phyloP scores from a whole-genome alignment of 257 asterid species.

The Primulina tabacum region DNA sequence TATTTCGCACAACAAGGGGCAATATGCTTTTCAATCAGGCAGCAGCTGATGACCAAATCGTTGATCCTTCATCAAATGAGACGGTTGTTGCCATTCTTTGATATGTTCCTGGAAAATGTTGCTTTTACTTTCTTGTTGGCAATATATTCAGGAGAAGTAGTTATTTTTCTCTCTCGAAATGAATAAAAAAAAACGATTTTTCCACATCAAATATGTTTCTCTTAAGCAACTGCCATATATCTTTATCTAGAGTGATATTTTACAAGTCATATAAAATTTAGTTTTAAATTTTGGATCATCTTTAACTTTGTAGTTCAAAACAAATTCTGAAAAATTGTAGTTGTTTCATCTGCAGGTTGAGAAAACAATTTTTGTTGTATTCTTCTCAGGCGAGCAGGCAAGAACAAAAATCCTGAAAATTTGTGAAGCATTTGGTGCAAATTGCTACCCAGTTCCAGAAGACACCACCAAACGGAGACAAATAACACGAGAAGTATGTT shows the following conservation, averaged over 20 bases:
- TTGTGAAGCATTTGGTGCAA: constrained; percentile 97
- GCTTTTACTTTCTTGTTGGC: constrained; percentile 12
- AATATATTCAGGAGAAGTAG: constrained; percentile 8
- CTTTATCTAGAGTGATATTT: not conserved
- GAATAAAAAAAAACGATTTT: not conserved
- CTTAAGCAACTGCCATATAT: not conserved
- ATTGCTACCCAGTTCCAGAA: constrained; percentile 96
- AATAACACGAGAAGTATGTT: constrained; percentile 77
- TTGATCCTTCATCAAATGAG: constrained; percentile 85
- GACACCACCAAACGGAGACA: constrained; percentile 76
- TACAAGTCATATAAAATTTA: not conserved
- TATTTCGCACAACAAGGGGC: constrained; percentile 98
- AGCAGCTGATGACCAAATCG: constrained; percentile 64
- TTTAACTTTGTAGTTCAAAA: constrained; percentile 19
- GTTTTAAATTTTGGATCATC: constrained; percentile 6
- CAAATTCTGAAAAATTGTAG: constrained; percentile 15
- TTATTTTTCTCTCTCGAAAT: not conserved
- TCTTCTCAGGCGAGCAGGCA: constrained; percentile 99
- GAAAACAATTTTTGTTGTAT: constrained; percentile 85
- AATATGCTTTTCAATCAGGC: constrained; percentile 95
- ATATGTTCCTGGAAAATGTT: constrained; percentile 22
- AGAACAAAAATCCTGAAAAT: constrained; percentile 85
- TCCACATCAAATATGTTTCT: not conserved
- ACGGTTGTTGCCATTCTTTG: constrained; percentile 47
- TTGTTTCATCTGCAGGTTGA: constrained; percentile 72